Evolutionary conservation across 352 stramenopile species (phyloP), one percentile per base, ranked within the genome.

Genomic region (Phytophthora brassicae): DNA sequence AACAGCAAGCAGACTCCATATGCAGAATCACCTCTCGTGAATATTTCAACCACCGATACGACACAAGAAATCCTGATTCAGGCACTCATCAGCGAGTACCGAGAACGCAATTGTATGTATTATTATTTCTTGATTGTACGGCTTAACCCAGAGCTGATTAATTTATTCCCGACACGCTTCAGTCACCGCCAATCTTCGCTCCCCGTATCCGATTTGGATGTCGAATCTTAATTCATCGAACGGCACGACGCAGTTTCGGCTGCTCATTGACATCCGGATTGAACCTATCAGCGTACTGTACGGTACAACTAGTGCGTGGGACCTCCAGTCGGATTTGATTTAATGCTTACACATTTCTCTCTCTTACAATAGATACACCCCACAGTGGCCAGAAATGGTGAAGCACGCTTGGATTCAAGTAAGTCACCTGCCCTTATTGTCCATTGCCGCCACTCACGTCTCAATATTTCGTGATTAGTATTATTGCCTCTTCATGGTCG

Each of bases 381-480:
- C 79, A 7, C 70, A 70, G 28, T 90, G 81, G 81, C 56, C 72
- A 1, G 81, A 90, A 35, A 68, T 88, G 1, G 44, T 85, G 14
- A 90, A 90, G 50, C 72, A 67, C 2, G 81, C 75, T 53, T 90
- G 81, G 81, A 86, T 88, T 33, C 81, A 90, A 71, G 81, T 90
- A 39, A 47, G 46, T 16, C 7, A n/a, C 12, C n/a, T 33, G 4
- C 39, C 5, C 29, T 33, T 6, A 2, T 3, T 26, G n/a, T 17
- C 35, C 6, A 45, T 22, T 41, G 14, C 14, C 6, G 16, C 41
- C 20, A 12, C 33, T 58, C 39, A 33, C 51, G 17, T 48, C 33
- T 38, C 22, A 42, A 45, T 35, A 19, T 13, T 26, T 22, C 12
- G 2, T 17, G 22, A 7, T 5, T 49, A 84, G 75, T 84, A 84